phyloP scores from a whole-genome alignment of 306 rosid genomes.

The Cicer judaicum region DNA sequence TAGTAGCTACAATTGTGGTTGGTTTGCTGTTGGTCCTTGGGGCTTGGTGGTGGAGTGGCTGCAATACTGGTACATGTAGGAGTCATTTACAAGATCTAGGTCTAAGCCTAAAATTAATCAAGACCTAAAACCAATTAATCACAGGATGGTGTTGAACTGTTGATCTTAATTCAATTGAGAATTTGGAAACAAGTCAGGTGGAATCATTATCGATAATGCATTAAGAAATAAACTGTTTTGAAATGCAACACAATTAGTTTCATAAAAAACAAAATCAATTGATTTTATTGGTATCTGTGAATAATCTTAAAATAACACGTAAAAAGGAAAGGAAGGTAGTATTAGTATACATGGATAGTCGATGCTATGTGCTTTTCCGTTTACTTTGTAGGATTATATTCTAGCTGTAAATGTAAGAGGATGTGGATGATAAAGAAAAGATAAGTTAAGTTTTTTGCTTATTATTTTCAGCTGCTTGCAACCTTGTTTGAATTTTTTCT shows the following conservation, averaged over 20 bases:
- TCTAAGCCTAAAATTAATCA: constrained; percentile 54
- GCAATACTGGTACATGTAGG: constrained; percentile 61
- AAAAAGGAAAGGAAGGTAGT: too few relatives aligned
- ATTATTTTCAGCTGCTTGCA: constrained; percentile 33
- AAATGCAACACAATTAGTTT: background rate
- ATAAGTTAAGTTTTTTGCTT: background rate
- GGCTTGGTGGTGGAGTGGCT: constrained; percentile 79
- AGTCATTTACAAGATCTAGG: constrained; percentile 65
- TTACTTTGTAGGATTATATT: background rate
- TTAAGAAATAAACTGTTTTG: constrained; percentile 29
- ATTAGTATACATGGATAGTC: background rate
- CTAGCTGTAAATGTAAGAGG: background rate
- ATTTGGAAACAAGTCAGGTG: constrained; percentile 25
- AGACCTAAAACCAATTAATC: constrained; percentile 44
- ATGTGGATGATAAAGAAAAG: constrained; percentile 17
- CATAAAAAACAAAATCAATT: too few relatives aligned
- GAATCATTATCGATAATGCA: constrained; percentile 35
- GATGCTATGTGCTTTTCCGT: background rate
- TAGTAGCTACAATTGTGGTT: constrained; percentile 72
- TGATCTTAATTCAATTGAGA: constrained; percentile 23
- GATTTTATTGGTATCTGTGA: too few relatives aligned
- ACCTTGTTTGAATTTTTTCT: constrained; percentile 24
- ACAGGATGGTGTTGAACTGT: constrained; percentile 20
- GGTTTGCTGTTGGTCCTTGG: constrained; percentile 77
- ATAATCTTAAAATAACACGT: too few relatives aligned